Evolutionary conservation across 805 yeast species (phyloP).

Genomic region (Saturnispora ahearnii): DNA sequence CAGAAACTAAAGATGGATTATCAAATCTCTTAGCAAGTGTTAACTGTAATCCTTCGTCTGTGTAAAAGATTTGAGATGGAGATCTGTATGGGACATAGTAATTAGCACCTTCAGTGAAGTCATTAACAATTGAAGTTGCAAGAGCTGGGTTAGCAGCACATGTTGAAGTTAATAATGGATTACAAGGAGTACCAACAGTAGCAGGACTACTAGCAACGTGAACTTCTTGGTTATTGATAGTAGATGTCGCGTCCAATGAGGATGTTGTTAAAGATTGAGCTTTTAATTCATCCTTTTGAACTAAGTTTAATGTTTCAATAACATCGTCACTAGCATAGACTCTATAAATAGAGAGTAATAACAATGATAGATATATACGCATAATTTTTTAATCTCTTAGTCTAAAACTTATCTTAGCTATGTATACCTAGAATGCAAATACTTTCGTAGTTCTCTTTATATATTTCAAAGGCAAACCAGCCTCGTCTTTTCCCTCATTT

Average conservation of each 20-base stretch:
- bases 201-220: slow-evolving; percentile 10
- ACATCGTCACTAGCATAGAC: background rate
- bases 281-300: background rate
- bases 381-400: background rate
- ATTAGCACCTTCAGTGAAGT: slow-evolving; percentile 40
- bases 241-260: background rate
- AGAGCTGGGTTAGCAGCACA: slow-evolving; percentile 48
- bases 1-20: slow-evolving; percentile 69
- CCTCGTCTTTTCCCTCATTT: background rate
- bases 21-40: slow-evolving; percentile 56
- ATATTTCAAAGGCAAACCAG: background rate
- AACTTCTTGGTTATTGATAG: background rate
- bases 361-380: background rate
- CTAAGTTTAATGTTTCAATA: background rate
- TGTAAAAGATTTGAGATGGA: slow-evolving; percentile 36
- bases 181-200: slow-evolving; percentile 22
- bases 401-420: background rate
- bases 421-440: background rate
- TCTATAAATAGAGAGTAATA: background rate
- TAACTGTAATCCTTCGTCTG: slow-evolving; percentile 52
- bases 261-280: background rate
- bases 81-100: slow-evolving; percentile 36
- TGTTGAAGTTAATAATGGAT: slow-evolving; percentile 24
- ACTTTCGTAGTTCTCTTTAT: background rate
- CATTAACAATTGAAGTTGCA: slow-evolving; percentile 43